Conservation (phyloP, 108 stramenopile genomes). For the Cyclotella cryptica region DNA sequence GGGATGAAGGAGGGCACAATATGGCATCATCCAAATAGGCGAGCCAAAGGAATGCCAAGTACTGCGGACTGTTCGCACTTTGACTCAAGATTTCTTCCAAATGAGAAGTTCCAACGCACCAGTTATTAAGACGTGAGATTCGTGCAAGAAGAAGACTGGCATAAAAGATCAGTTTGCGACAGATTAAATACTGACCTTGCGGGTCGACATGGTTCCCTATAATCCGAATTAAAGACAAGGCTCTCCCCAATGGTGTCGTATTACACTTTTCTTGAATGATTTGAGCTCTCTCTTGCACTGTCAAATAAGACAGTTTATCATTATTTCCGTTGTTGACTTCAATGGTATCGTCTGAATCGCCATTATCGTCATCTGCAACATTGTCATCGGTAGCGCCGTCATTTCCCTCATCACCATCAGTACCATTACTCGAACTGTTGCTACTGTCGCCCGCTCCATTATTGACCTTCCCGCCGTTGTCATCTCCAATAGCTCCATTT, state of each 20-base stretch:
- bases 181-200: conserved; percentile 6
- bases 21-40: conserved; percentile 60
- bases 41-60: conserved; percentile 59
- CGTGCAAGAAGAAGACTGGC: neutral
- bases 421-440: neutral
- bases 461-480: neutral
- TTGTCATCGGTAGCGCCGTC: neutral
- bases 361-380: neutral
- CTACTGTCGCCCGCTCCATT: neutral
- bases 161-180: neutral
- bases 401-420: neutral
- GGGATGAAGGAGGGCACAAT: conserved; percentile 47
- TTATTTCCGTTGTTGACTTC: neutral
- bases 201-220: conserved; percentile 25
- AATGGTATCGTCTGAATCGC: conserved; percentile 1
- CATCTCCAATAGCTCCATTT: neutral
- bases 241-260: conserved; percentile 43
- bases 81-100: conserved; percentile 23
- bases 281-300: conserved; percentile 5
- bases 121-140: neutral
- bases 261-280: conserved; percentile 53
- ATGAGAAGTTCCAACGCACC: neutral
- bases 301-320: neutral
- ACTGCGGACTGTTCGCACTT: conserved; percentile 51
- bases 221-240: conserved; percentile 48